These are phyloP conservation scores for Rubia peregrina DNA, from an alignment of 305 asterid species.

Conservation along the genomic window DNA sequence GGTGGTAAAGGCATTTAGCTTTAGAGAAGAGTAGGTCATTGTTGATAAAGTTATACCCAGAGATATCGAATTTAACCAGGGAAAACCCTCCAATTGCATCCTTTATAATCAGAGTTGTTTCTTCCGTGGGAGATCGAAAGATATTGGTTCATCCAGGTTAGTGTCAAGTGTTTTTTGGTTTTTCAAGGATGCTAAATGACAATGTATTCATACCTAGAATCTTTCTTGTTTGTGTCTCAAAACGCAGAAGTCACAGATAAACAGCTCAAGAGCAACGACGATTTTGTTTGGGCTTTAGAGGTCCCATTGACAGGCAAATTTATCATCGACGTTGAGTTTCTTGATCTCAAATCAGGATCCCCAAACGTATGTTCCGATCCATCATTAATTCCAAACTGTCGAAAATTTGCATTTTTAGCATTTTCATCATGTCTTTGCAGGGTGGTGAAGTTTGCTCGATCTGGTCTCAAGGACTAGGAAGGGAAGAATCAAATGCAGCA, in stretches of 20 bases:
- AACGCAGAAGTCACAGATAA: conserved; percentile 39
- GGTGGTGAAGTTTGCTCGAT: conserved; percentile 60
- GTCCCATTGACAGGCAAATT: conserved; percentile 74
- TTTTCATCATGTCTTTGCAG: conserved; percentile 23
- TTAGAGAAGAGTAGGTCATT: conserved; percentile 74
- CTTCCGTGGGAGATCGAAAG: conserved; percentile 73
- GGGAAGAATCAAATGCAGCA: conserved; percentile 36
- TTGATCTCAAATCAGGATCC: conserved; percentile 68
- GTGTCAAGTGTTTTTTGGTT: not conserved
- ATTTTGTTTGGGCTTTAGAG: conserved; percentile 59
- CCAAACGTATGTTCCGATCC: conserved; percentile 37
- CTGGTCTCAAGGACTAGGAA: conserved; percentile 48
- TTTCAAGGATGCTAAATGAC: not conserved
- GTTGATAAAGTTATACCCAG: conserved; percentile 69
- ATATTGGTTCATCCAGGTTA: conserved; percentile 84
- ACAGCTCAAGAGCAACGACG: conserved; percentile 35
- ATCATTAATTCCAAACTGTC: not conserved
- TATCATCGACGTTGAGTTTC: conserved; percentile 85
- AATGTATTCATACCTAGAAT: not conserved
- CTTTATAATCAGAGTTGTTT: conserved; percentile 59
- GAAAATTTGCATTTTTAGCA: not conserved
- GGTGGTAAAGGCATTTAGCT: conserved; percentile 65
- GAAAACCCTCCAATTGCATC: conserved; percentile 92
- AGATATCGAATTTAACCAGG: conserved; percentile 55
- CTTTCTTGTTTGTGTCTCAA: not conserved